Percentiles rank a stretch among this genome's conserved stretches.
phyloP scores from a whole-genome alignment of 2,329 filamentous ascomycete genomes.

The Fusarium graminum region DNA sequence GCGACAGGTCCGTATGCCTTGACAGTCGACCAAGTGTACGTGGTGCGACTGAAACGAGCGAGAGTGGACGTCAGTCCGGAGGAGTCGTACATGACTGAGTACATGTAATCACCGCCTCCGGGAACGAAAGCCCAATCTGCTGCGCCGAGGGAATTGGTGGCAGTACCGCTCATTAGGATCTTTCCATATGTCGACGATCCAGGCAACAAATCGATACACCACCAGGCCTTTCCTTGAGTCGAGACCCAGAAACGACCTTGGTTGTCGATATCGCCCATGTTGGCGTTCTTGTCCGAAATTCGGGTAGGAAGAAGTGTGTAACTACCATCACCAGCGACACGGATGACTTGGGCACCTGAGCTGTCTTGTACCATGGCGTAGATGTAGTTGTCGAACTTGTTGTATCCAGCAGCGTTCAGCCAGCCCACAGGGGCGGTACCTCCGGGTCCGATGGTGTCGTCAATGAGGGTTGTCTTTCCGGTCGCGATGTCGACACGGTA shows the following conservation, averaged over 20 bases:
- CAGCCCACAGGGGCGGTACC: slow-evolving; percentile 8
- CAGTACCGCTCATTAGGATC: slow-evolving; percentile 37
- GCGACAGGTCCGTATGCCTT: slow-evolving; percentile 25
- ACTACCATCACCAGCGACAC: slow-evolving; percentile 40
- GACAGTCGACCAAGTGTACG: slow-evolving; percentile 35
- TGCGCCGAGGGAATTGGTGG: slow-evolving; percentile 9
- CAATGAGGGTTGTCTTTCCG: slow-evolving; percentile 38
- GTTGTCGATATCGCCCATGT: slow-evolving; percentile 46
- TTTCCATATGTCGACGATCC: slow-evolving; percentile 40
- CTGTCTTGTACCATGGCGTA: slow-evolving; percentile 34
- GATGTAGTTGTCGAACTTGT: slow-evolving; percentile 41
- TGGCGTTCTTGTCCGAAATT: slow-evolving; percentile 29
- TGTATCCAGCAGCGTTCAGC: slow-evolving; percentile 44
- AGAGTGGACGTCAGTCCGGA: slow-evolving; percentile 20
- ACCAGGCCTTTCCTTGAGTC: slow-evolving; percentile 42
- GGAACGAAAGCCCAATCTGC: slow-evolving; percentile 47
- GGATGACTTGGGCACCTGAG: slow-evolving; percentile 41
- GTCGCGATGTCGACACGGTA: slow-evolving; percentile 37
- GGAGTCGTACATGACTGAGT: slow-evolving; percentile 25
- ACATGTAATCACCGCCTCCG: slow-evolving; percentile 46
- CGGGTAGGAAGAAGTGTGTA: slow-evolving; percentile 34
- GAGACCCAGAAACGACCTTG: slow-evolving; percentile 44
- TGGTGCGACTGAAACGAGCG: slow-evolving; percentile 41
- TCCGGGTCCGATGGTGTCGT: slow-evolving; percentile 32
- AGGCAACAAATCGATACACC: slow-evolving; percentile 42